Base-by-base conservation (phyloP, 345 rosid species). In the Linum lewisii region DNA sequence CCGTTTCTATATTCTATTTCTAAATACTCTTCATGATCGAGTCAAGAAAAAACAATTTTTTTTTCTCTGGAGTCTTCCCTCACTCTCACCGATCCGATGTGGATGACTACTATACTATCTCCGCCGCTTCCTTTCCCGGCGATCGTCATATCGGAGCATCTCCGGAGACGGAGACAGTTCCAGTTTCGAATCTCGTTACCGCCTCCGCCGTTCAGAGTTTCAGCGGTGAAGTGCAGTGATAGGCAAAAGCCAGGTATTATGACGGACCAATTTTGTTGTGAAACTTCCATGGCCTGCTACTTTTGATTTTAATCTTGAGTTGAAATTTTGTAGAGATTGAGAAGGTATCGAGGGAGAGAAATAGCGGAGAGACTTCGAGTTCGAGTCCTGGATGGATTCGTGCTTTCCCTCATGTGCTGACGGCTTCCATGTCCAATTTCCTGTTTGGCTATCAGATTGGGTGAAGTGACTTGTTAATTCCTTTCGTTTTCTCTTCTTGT, bases 401-500 rank as follows among this genome's bases (percentile, higher is more conserved):
- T 42, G 78, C 92, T 61, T 84, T 88, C 60, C 90, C 93, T 68
- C 86, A 78, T 72, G 85, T 69, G 36, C 42, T 70, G 55, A 62
- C 72, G 7, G 96, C 90, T 72, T 85, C 96, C 25, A 78, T 85
- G 86, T 73, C 92, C 11, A 88, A 80, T 73, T 81, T 83, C 74
- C 81, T 88, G 16, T 88, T 88, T 32, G 90, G 93, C 66, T 88
- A 88, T 74, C 96, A 88, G 77, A 85, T 88, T 14, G 90, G 92
- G 87, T 83, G 23, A 44, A 11, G 2, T 42, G 47, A 11, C 47
- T 24, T 19, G 14, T 62, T 5, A 19, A 47, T 24, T 10, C n/a
- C 32, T 11, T 1, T 13, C 11, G 24, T 21, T 51, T 51, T 15
- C 21, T 49, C 21, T 51, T 0, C 24, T 51, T 19, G 8, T 19